These are phyloP conservation scores for Yamadazyma kitorensis DNA, from an alignment of 805 yeast species.

Conservation along the genomic window DNA sequence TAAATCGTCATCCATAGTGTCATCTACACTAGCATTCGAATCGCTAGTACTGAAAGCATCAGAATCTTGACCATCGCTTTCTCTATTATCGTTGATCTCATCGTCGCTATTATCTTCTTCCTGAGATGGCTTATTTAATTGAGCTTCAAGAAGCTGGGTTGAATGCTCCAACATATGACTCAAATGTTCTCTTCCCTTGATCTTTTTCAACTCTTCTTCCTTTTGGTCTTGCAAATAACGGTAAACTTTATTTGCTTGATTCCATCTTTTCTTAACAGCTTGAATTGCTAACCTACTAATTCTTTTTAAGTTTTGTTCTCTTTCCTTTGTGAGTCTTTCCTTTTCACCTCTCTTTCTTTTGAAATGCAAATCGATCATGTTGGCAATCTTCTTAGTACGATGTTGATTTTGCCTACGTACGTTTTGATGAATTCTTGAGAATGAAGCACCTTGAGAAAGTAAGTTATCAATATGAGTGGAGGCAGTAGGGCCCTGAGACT, in stretches of 20 bases:
- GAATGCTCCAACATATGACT: slow-evolving; percentile 88
- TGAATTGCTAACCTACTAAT: slow-evolving; percentile 79
- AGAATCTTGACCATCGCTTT: slow-evolving; percentile 19
- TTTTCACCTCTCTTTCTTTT: slow-evolving; percentile 84
- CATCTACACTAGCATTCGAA: slow-evolving; percentile 21
- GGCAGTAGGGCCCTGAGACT: slow-evolving; percentile 40
- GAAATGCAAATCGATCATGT: slow-evolving; percentile 83
- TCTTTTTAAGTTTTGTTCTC: slow-evolving; percentile 64
- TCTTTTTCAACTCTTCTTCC: slow-evolving; percentile 73
- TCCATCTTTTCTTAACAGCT: slow-evolving; percentile 90
- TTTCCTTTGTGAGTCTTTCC: slow-evolving; percentile 73
- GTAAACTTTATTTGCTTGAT: slow-evolving; percentile 79
- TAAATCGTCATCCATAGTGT: slow-evolving; percentile 31
- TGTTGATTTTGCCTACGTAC: slow-evolving; percentile 60
- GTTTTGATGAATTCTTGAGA: slow-evolving; percentile 69
- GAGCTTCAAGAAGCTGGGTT: slow-evolving; percentile 85
- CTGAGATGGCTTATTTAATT: slow-evolving; percentile 48
- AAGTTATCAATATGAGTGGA: slow-evolving; percentile 71
- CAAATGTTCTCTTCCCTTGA: slow-evolving; percentile 82
- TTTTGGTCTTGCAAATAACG: slow-evolving; percentile 71
- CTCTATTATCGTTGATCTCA: slow-evolving; percentile 14
- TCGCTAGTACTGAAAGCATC: slow-evolving; percentile 9
- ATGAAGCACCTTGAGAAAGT: slow-evolving; percentile 67
- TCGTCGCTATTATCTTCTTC: slow-evolving; percentile 14
- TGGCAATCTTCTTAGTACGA: slow-evolving; percentile 70